A percentile compares a stretch with the other conserved stretches of the same genome.
These are phyloP conservation scores for Crucihimalaya himalaica DNA, from an alignment of 345 rosid species.

Conservation along the genomic window DNA sequence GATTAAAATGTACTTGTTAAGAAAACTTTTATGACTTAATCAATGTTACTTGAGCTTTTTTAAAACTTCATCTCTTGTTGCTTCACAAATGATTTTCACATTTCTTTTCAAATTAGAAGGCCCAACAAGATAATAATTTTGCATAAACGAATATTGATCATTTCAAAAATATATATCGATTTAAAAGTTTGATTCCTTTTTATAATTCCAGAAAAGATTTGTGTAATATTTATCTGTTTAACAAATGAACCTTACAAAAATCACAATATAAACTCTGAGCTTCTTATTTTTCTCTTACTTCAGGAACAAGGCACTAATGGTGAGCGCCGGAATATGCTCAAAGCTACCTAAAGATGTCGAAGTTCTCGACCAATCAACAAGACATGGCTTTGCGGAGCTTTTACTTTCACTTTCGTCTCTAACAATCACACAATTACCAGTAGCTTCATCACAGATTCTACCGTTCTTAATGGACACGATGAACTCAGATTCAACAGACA, in stretches of 20 bases:
- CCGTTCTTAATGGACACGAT: slow-evolving; percentile 55
- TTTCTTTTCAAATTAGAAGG: neutral
- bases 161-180: neutral
- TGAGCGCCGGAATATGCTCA: slow-evolving; percentile 74
- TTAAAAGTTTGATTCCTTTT: neutral
- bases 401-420: slow-evolving; percentile 62
- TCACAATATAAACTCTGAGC: neutral
- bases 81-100: neutral
- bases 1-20: neutral
- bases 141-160: neutral
- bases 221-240: neutral
- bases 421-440: slow-evolving; percentile 51
- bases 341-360: slow-evolving; percentile 58
- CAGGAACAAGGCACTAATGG: slow-evolving; percentile 86
- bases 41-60: neutral
- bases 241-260: neutral
- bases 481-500: slow-evolving; percentile 48
- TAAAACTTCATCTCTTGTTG: neutral
- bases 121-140: neutral
- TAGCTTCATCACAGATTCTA: slow-evolving; percentile 49
- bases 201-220: neutral
- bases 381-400: slow-evolving; percentile 58
- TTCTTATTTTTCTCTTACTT: slow-evolving; percentile 27
- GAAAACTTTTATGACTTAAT: neutral
- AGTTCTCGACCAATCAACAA: slow-evolving; percentile 52